phyloP scores from a whole-genome alignment of 139 green algal genomes.

The Volvox reticuliferus region DNA sequence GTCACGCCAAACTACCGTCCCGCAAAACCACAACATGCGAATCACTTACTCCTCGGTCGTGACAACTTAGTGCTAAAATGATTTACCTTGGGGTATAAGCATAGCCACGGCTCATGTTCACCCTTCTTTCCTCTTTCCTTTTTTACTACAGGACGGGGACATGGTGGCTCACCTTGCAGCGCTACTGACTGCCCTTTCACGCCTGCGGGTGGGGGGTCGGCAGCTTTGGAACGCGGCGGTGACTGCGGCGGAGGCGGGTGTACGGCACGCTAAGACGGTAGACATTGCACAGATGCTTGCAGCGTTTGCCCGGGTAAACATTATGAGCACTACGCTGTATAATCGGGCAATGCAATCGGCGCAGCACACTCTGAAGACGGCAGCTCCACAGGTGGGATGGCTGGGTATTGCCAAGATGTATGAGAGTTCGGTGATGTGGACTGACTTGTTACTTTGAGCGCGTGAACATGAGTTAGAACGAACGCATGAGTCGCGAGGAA shows the following conservation, averaged over 20 bases:
- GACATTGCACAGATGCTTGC: background rate
- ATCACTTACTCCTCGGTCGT: too few relatives aligned
- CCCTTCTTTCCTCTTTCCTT: too few relatives aligned
- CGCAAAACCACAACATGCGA: too few relatives aligned
- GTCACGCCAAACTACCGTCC: too few relatives aligned
- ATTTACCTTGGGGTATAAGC: too few relatives aligned
- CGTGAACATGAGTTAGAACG: background rate
- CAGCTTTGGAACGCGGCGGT: background rate
- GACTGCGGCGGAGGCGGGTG: background rate
- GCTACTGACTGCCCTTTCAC: background rate
- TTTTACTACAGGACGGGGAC: background rate
- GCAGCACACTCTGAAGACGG: background rate
- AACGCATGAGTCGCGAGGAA: too few relatives aligned
- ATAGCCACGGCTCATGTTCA: too few relatives aligned
- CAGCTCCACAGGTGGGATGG: background rate
- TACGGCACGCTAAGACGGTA: background rate
- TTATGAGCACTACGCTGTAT: background rate
- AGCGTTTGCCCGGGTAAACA: background rate
- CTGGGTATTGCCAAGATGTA: background rate
- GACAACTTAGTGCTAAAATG: too few relatives aligned
- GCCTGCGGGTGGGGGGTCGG: background rate
- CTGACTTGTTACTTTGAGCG: too few relatives aligned
- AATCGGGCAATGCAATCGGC: background rate
- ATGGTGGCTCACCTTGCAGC: background rate
- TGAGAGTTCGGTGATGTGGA: background rate